phyloP scores from a whole-genome alignment of 164 flowering plant species.

The Chimonanthus salicifolius region DNA sequence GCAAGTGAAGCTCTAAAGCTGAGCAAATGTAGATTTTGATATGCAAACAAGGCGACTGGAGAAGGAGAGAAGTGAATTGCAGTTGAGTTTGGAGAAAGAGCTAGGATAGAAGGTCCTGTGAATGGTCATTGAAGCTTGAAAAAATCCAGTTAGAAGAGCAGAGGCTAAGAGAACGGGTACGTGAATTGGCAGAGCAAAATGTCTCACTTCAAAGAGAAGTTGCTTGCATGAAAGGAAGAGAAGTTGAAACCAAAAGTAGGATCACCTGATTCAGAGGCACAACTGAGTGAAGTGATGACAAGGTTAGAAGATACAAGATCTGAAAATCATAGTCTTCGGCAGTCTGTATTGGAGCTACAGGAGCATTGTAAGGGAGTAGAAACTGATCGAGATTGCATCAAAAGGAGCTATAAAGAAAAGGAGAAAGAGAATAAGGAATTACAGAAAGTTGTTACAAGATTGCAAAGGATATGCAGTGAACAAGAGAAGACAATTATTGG shows the following conservation, averaged over 20 bases:
- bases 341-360: conserved; percentile 38
- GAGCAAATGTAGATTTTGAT: conserved; percentile 42
- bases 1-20: conserved; percentile 46
- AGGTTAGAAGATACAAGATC: conserved; percentile 33
- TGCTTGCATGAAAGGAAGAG: conserved; percentile 52
- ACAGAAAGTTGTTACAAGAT: conserved; percentile 58
- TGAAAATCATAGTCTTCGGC: conserved; percentile 43
- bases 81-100: conserved; percentile 65
- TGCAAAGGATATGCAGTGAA: conserved; percentile 65
- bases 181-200: conserved; percentile 95
- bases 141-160: conserved; percentile 76
- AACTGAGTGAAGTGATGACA: conserved; percentile 40
- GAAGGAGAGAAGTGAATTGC: conserved; percentile 76
- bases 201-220: conserved; percentile 88
- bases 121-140: conserved; percentile 82
- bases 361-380: conserved; percentile 40
- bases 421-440: conserved; percentile 70
- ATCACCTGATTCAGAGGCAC: conserved; percentile 36
- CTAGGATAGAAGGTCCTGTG: conserved; percentile 86
- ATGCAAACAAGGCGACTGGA: conserved; percentile 47
- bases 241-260: conserved; percentile 40
- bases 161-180: conserved; percentile 83
- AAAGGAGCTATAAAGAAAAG: conserved; percentile 56
- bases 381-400: conserved; percentile 49
- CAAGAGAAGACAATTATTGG: conserved; percentile 86